Evolutionary conservation across 345 rosid species (phyloP), one percentile per base, ranked within the genome.

Genomic region (Linum tenue): DNA sequence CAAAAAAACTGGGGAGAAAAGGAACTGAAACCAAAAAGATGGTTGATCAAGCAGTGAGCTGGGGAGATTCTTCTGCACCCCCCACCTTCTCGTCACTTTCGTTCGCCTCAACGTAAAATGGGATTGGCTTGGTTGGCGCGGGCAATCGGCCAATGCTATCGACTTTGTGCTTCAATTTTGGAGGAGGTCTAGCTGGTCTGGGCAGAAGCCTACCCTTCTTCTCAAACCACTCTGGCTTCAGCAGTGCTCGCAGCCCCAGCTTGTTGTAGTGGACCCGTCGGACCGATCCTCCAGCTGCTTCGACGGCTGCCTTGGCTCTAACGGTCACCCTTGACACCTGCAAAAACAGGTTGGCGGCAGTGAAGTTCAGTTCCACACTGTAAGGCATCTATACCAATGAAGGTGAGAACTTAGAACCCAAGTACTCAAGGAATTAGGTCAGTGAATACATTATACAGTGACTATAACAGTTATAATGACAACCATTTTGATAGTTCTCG

Each of bases 111-210:
- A 75, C 48, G 58, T 70, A 79, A 63, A 88, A 88, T 1, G 85
- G 96, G 64, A 94, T 88, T 1, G 96, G 91, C 73, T 87, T 91
- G 37, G 79, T 85, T 0, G 95, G 96, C 10, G 97, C 96, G 1
- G 97, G 97, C 64, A 91, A 80, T 64, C 92, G 96, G 37, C 97
- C 97, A 0, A 87, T 94, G 80, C 99, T 85, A 73, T 91, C 99
- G 3, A 94, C 99, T 82, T 79, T 86, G 70, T 85, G 88, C 73
- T 73, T 77, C 76, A 79, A 85, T 72, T 94, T 90, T 1, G 97
- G 99, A n/a, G 92, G 99, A 5, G 99, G 99, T 73, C 96, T 76
- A 3, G 99, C 99, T 42, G 97, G 80, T 75, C 73, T 85, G 0
- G 97, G 99, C 73, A 88, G 78, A 69, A 94, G 64, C 69, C 97